These are phyloP conservation scores for Wickerhamiella nectarea DNA, from an alignment of 805 yeast species.

Conservation along the genomic window DNA sequence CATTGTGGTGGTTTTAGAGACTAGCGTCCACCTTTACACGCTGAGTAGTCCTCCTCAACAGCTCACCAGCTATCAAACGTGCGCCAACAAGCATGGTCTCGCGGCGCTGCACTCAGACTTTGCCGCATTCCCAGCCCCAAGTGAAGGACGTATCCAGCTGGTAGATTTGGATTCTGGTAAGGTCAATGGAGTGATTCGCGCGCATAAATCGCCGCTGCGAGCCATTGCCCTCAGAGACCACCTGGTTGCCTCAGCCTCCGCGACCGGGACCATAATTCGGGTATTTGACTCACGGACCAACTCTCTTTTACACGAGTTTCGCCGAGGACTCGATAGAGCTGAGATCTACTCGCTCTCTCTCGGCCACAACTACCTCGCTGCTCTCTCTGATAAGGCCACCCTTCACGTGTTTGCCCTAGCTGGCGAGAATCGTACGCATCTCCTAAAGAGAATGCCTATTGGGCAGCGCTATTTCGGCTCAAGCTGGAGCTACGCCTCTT, in stretches of 20 bases:
- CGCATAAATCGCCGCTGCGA: conserved; percentile 56
- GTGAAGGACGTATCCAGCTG: conserved; percentile 64
- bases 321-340: conserved; percentile 85
- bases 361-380: conserved; percentile 72
- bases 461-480: conserved; percentile 66
- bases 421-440: conserved; percentile 38
- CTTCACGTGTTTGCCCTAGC: conserved; percentile 66
- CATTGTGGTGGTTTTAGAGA: conserved; percentile 56
- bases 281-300: conserved; percentile 59
- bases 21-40: conserved; percentile 60
- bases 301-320: conserved; percentile 61
- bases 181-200: conserved; percentile 55
- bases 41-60: conserved; percentile 68
- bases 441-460: conserved; percentile 50
- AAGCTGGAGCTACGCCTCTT: conserved; percentile 77
- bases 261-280: conserved; percentile 67
- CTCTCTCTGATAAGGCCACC: conserved; percentile 78
- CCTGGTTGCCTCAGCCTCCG: conserved; percentile 68
- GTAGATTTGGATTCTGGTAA: conserved; percentile 57
- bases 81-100: conserved; percentile 46
- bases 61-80: conserved; percentile 51
- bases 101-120: conserved; percentile 43
- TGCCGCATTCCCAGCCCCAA: conserved; percentile 65
- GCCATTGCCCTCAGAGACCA: conserved; percentile 52
- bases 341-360: conserved; percentile 70